phyloP scores from a whole-genome alignment of 495 filamentous ascomycete species.

The Aspergillus affinis region DNA sequence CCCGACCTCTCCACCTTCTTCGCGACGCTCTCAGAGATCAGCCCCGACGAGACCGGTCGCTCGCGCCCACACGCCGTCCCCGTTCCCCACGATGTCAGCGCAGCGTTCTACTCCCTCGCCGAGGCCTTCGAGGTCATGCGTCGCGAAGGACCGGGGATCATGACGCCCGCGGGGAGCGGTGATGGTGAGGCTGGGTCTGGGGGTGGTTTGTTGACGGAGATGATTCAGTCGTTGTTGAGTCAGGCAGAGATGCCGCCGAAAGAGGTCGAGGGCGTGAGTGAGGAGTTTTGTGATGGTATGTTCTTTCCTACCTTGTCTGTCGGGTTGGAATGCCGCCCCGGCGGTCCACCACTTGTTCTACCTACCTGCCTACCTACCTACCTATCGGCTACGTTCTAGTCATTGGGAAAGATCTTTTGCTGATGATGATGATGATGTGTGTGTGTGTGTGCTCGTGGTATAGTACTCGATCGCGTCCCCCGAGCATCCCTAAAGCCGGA shows the following conservation, averaged over 20 bases:
- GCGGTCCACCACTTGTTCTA: too few species aligned
- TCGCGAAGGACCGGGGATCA: constrained; percentile 23
- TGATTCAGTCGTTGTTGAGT: constrained; percentile 62
- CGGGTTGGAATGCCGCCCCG: too few species aligned
- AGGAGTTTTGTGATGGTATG: constrained; percentile 73
- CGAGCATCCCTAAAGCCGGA: constrained; percentile 63
- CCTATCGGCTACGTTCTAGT: too few species aligned
- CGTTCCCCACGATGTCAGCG: constrained; percentile 70
- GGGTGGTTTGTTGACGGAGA: constrained; percentile 50
- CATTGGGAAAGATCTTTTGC: too few species aligned
- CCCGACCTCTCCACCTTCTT: constrained; percentile 90
- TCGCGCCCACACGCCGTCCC: constrained; percentile 61
- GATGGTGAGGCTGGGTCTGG: constrained; percentile 17
- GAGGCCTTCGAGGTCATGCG: constrained; percentile 57
- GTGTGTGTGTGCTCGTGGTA: background rate
- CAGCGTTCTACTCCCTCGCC: constrained; percentile 58
- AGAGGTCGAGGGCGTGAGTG: constrained; percentile 70
- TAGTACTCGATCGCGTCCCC: constrained; percentile 74
- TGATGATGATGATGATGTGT: background rate
- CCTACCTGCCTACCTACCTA: background rate
- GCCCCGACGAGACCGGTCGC: constrained; percentile 42
- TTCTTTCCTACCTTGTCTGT: constrained; percentile 4
- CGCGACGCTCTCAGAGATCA: constrained; percentile 65
- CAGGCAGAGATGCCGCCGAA: constrained; percentile 66
- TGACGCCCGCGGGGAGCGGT: too few species aligned